Evolutionary conservation across 2,329 filamentous ascomycete species (phyloP), one percentile per base, ranked within the genome.

Genomic region (Talaromyces islandicus): DNA sequence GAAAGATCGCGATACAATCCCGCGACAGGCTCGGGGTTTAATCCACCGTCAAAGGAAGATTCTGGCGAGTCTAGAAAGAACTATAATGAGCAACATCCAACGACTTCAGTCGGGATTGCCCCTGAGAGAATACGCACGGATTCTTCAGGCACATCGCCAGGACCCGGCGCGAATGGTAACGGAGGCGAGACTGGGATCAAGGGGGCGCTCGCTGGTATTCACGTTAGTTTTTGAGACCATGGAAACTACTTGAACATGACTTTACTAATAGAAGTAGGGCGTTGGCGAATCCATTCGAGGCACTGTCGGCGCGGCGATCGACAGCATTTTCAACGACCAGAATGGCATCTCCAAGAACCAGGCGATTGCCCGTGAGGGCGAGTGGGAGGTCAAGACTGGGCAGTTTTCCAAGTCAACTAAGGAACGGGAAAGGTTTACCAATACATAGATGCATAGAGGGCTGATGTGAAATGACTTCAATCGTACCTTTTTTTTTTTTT

Each of bases 241-340:
- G 10, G 17, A 14, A 14, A 30, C 9, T 17, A 21, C 29, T 41
- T 10, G 24, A 19, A 17, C 9, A n/a, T 24, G 38, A 24, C 9
- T 21, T 38, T 27, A 2, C 43, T 41, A 17, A 58, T 4, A 57
- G 62, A 29, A 27, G 12, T 64, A 78, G 73, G 75, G 76, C 7
- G 68, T 69, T 19, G 76, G 76, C 6, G 76, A 78, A 62, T 71
- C 71, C 4, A 64, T 78, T 35, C 74, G 76, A 19, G 76, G 76
- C 4, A 69, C 68, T 1, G 54, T 75, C 4, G 73, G 67, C 57
- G 68, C 71, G n/a, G 70, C 72, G 0, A 69, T 77, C 48, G 76
- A 78, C 61, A 67, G 70, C 56, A 65, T 72, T 5, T 75, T 77
- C 63, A 71, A 74, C 29, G 69, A 73, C 21, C 58, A 69, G 2